Evolutionary conservation across 176 grass and related monocot genomes (phyloP), one percentile per base, ranked within the genome.

Genomic region (Phyllostachys edulis): DNA sequence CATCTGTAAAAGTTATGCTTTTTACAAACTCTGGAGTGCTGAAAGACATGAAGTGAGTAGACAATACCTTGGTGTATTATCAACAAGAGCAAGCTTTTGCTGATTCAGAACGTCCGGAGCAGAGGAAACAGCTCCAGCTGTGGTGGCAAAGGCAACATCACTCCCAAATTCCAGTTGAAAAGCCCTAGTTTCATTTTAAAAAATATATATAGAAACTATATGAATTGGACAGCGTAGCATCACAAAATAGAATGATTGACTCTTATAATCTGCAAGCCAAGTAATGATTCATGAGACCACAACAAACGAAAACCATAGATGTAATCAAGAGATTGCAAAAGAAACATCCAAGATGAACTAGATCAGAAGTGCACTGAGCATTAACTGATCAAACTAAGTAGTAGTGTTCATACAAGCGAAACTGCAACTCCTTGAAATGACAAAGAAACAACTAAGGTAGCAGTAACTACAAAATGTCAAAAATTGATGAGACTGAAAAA

Each of bases 101-200:
- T 91, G 85, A 68, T 77, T 85, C n/a, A 93, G 41, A 80, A 89
- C 82, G 15, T 82, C 87, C 7, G 89, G 85, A 88, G 78, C 67
- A 20, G 84, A 76, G 73, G 92, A 84, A 79, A 51, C 23, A 71
- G 88, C 82, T 85, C 47, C 91, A 67, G 72, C 39, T 71, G 92
- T 75, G 67, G 83, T 69, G 37, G 75, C 75, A 80, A 94, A 91
- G 38, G 79, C 36, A 85, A 79, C 51, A 88, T 91, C 93, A 67
- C 78, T 88, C 54, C 89, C 88, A 82, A 92, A 93, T 71, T 94
- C 91, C 46, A 92, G 72, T 74, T 85, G 73, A 54, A 91, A 81
- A 40, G 66, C 77, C 89, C 96, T 98, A 76, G 65, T 51, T 87
- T 57, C 46, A 84, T 63, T 29, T 71, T 8, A 61, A 82, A 29